These are phyloP conservation scores for Xylaria sp. DNA, from an alignment of 2,329 filamentous ascomycete species.

Conservation along the genomic window DNA sequence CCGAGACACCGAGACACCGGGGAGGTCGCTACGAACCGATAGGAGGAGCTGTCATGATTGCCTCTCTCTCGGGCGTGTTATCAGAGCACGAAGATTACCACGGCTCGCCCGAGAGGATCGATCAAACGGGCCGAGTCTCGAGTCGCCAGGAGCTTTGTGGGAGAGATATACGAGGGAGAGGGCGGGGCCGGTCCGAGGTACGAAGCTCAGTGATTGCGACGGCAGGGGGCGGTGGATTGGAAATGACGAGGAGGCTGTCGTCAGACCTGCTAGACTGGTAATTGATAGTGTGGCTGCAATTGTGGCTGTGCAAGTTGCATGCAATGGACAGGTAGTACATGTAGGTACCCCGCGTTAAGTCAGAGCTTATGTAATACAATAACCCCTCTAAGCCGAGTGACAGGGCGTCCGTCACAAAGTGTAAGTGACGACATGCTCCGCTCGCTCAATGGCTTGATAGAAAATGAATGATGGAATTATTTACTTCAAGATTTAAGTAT, in stretches of 20 bases:
- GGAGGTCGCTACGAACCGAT: conserved; percentile 59
- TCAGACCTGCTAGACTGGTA: conserved; percentile 23
- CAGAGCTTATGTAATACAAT: too few relatives aligned
- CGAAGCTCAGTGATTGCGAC: conserved; percentile 24
- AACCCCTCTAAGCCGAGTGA: not conserved
- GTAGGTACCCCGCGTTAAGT: not conserved
- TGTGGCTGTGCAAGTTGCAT: conserved; percentile 35
- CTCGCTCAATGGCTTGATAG: too few relatives aligned
- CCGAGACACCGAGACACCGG: conserved; percentile 31
- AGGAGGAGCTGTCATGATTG: conserved; percentile 63
- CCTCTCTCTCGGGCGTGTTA: conserved; percentile 29
- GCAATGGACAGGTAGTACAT: too few relatives aligned
- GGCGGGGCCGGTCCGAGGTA: not conserved
- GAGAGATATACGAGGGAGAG: not conserved
- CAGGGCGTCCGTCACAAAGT: too few relatives aligned
- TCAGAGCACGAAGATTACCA: conserved; percentile 24
- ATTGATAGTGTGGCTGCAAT: conserved; percentile 35
- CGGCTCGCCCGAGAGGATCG: conserved; percentile 31
- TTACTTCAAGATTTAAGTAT: not conserved
- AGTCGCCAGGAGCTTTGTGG: not conserved
- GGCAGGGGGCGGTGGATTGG: conserved; percentile 14
- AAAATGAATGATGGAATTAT: not conserved
- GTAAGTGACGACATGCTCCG: too few relatives aligned
- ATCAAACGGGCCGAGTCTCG: conserved; percentile 10
- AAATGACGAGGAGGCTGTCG: conserved; percentile 34